Evolutionary conservation across 2,329 filamentous ascomycete species (phyloP), one percentile per base, ranked within the genome.

Genomic region (Microcyclosporella mali): DNA sequence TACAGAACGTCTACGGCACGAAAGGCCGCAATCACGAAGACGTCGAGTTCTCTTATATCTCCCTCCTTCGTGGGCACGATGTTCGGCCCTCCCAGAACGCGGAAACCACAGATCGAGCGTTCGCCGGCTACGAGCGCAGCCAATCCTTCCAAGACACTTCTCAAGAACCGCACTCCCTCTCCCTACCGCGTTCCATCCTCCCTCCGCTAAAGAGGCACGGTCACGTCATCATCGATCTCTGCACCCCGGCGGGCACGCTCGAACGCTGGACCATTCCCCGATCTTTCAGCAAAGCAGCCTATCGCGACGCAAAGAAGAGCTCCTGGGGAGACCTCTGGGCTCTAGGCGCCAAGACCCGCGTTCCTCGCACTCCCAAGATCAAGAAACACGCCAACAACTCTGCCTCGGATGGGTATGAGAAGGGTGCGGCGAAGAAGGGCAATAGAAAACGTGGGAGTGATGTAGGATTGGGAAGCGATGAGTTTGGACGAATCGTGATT

Each of bases 311-410:
- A 28, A 81, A 92, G 49, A 98, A 98, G 68, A 78, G 84, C 0
- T 70, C 70, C 40, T 97, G 90, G 92, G 92, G 92, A 30, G 92
- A 97, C 62, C 72, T 97, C 8, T 98, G 92, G 92, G 88, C 90
- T 1, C 72, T 97, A 0, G 92, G 92, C 0, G 90, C 89, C 16
- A 97, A 97, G 73, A 94, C 88, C 0, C 75, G 88, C 10, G 76
- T 84, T 3, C 60, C 66, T 2, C 71, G 85, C 35, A 71, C 6
- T 66, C 41, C 47, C 16, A 51, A 43, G 8, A 50, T 52, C 10
- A 48, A 50, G 18, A 33, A 41, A 31, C 35, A 38, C 11, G 30
- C 29, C 2, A 35, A 44, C 21, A 25, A 32, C 15, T 16, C 12
- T 6, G 28, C 28, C 28, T 8, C n/a, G 28, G 28, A 29, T 29